These are phyloP conservation scores for Sphaerobolus stellatus DNA, from an alignment of 1,284 basidiomycete species.

Conservation along the genomic window DNA sequence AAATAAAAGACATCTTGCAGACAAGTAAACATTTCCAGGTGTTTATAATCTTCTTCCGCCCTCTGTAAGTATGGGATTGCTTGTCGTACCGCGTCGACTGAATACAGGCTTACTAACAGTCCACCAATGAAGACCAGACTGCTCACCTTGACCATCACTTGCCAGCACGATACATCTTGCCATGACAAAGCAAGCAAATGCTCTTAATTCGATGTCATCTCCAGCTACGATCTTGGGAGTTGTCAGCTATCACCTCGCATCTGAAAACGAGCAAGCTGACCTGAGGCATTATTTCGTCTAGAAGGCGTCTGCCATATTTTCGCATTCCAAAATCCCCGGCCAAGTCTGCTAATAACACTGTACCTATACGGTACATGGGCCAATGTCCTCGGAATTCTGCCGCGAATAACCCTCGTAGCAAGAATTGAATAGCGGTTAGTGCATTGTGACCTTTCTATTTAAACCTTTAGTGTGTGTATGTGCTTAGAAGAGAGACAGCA, in stretches of 20 bases:
- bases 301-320: constrained; percentile 55
- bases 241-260: constrained; percentile 3
- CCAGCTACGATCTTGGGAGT: constrained; percentile 61
- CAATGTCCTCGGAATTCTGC: constrained; percentile 74
- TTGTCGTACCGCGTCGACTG: constrained; percentile 49
- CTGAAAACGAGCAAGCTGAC: constrained; percentile 34
- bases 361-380: constrained; percentile 61
- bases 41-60: constrained; percentile 62
- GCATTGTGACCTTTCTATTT: constrained; percentile 52
- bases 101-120: background rate
- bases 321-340: constrained; percentile 75
- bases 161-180: constrained; percentile 68
- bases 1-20: constrained; percentile 68
- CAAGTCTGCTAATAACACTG: constrained; percentile 71
- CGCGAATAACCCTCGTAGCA: constrained; percentile 72
- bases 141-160: constrained; percentile 20
- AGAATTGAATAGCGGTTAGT: constrained; percentile 57
- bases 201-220: constrained; percentile 70
- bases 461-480: background rate
- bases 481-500: background rate
- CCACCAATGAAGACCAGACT: background rate
- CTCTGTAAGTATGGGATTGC: constrained; percentile 59
- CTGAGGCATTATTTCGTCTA: constrained; percentile 79
- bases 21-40: constrained; percentile 57
- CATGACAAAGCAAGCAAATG: constrained; percentile 67